Conservation (phyloP, 805 yeast genomes). For the Gaillardinia entomophila region DNA sequence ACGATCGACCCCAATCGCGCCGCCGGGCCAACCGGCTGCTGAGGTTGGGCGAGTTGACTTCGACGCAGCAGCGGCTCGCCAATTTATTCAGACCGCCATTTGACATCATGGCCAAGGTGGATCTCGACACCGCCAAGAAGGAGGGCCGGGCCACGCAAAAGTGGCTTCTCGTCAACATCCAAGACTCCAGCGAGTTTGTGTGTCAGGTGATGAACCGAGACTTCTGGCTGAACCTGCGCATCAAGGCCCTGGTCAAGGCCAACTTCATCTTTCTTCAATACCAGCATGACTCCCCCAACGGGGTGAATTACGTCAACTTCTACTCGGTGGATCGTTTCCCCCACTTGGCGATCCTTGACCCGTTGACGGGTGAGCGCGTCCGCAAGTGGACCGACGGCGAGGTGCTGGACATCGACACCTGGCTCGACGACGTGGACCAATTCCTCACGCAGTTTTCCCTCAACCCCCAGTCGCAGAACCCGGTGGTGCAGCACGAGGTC, state of each 20-base stretch:
- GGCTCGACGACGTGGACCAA: conserved; percentile 63
- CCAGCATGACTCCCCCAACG: conserved; percentile 70
- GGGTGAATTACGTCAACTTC: conserved; percentile 63
- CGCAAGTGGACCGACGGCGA: conserved; percentile 62
- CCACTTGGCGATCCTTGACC: conserved; percentile 88
- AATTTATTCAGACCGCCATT: conserved; percentile 88
- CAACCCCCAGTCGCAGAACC: conserved; percentile 59
- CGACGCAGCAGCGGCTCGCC: conserved; percentile 68
- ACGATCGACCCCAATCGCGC: conserved; percentile 15
- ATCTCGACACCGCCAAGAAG: conserved; percentile 67
- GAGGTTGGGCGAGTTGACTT: conserved; percentile 33
- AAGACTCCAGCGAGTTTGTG: conserved; percentile 75
- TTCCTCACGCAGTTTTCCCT: conserved; percentile 65
- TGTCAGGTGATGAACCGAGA: conserved; percentile 92
- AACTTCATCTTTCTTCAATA: conserved; percentile 84
- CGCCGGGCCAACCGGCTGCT: conserved; percentile 19
- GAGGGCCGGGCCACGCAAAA: conserved; percentile 59
- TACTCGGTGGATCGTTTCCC: conserved; percentile 72
- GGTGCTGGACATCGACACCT: conserved; percentile 54
- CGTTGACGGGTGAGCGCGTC: conserved; percentile 90
- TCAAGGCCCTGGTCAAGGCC: conserved; percentile 59
- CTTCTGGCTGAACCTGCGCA: conserved; percentile 70
- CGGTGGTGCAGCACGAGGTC: conserved; percentile 54
- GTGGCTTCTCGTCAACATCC: conserved; percentile 87
- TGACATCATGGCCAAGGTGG: conserved; percentile 67